A percentile compares a stretch with the other conserved stretches of the same genome.
Evolutionary conservation across 2,329 filamentous ascomycete species (phyloP).

Genomic region (Sodiomyces alkalinus): DNA sequence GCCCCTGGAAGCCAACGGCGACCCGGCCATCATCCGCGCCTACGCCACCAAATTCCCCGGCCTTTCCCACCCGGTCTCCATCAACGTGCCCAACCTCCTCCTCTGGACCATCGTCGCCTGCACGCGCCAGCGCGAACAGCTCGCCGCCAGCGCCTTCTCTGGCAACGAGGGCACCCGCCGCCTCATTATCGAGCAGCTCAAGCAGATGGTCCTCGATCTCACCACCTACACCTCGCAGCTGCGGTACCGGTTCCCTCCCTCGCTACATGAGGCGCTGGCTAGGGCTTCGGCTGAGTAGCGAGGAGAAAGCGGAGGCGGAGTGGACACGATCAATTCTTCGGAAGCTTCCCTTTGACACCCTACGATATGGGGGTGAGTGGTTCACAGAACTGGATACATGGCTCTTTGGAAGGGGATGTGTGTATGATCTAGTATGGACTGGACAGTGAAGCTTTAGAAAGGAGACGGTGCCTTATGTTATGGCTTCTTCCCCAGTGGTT

Average conservation of each 20-base stretch:
- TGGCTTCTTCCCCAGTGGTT: too few species aligned
- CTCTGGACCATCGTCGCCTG: conserved; percentile 90
- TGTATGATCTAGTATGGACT: too few species aligned
- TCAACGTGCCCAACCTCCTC: conserved; percentile 79
- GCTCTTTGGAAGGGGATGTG: too few species aligned
- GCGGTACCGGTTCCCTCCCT: conserved; percentile 74
- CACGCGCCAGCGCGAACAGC: conserved; percentile 57
- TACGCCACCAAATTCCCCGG: conserved; percentile 69
- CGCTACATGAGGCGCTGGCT: conserved; percentile 78
- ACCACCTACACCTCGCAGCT: conserved; percentile 91
- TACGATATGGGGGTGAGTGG: too few species aligned
- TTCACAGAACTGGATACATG: too few species aligned
- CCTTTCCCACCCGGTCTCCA: conserved; percentile 65
- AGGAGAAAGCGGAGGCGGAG: not conserved
- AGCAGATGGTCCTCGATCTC: conserved; percentile 72
- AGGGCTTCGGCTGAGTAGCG: conserved; percentile 55
- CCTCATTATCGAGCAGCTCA: conserved; percentile 53
- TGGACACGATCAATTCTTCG: too few species aligned
- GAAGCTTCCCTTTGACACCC: too few species aligned
- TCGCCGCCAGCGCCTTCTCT: conserved; percentile 58
- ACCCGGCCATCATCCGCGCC: conserved; percentile 63
- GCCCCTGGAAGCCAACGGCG: conserved; percentile 59
- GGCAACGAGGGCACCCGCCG: conserved; percentile 50
- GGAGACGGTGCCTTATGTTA: too few species aligned
- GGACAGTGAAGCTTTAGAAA: not conserved